phyloP scores from a whole-genome alignment of 768 basidiomycete genomes.

The Agrocybe chaxingu region DNA sequence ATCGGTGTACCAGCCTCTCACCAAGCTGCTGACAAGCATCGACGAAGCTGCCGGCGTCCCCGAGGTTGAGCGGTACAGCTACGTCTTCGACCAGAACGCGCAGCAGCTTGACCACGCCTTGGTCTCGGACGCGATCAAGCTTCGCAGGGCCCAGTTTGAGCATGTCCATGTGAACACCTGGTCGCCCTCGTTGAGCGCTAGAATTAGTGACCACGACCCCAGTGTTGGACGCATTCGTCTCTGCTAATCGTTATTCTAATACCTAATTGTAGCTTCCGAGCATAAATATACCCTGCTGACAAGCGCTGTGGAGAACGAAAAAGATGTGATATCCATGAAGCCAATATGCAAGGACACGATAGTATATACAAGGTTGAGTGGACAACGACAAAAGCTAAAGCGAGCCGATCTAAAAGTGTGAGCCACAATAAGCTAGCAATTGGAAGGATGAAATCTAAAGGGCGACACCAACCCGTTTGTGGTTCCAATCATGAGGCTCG shows the following conservation, averaged over 20 bases:
- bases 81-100: slow-evolving; percentile 56
- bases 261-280: too few relatives aligned
- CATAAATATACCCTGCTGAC: too few relatives aligned
- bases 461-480: too few relatives aligned
- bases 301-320: too few relatives aligned
- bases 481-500: too few relatives aligned
- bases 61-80: slow-evolving; percentile 54
- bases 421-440: too few relatives aligned
- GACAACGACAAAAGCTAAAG: too few relatives aligned
- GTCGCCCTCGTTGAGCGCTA: slow-evolving; percentile 35
- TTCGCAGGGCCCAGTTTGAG: slow-evolving; percentile 43
- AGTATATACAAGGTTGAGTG: too few relatives aligned
- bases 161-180: slow-evolving; percentile 64
- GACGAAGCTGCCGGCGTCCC: slow-evolving; percentile 48
- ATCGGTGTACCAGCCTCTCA: slow-evolving; percentile 45
- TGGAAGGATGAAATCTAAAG: too few relatives aligned
- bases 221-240: slow-evolving; percentile 48
- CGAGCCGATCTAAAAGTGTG: too few relatives aligned
- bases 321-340: too few relatives aligned
- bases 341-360: too few relatives aligned
- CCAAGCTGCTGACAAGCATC: slow-evolving; percentile 39
- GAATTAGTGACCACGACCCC: slow-evolving; percentile 62
- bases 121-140: slow-evolving; percentile 41
- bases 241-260: slow-evolving; percentile 26
- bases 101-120: slow-evolving; percentile 62